phyloP scores from a whole-genome alignment of 306 rosid genomes.

The Ormosia semicastrata region DNA sequence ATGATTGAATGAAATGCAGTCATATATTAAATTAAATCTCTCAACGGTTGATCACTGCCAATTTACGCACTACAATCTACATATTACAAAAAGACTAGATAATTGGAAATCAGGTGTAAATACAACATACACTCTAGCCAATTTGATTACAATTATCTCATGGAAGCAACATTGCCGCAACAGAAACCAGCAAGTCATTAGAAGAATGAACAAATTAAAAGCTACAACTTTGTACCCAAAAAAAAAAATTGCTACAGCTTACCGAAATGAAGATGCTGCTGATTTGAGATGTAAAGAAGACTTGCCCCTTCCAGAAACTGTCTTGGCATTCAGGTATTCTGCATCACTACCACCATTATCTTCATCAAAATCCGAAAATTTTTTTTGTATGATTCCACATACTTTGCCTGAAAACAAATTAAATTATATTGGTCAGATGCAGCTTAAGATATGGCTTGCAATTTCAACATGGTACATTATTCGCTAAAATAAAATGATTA shows the following conservation, averaged over 20 bases:
- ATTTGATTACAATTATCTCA: neutral
- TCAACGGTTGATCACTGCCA: neutral
- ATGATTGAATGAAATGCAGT: neutral
- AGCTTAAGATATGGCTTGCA: neutral
- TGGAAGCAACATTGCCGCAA: neutral
- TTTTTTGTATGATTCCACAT: slow-evolving; percentile 82
- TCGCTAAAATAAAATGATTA: neutral
- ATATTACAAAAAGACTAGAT: neutral
- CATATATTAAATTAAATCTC: neutral
- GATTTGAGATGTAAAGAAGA: slow-evolving; percentile 54
- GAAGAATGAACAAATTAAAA: slow-evolving; percentile 21
- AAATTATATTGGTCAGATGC: neutral
- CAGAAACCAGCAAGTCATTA: neutral
- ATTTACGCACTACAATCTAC: neutral
- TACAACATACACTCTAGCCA: neutral
- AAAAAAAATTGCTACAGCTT: slow-evolving; percentile 24
- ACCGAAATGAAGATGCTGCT: slow-evolving; percentile 69
- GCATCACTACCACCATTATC: slow-evolving; percentile 52
- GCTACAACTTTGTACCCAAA: slow-evolving; percentile 9
- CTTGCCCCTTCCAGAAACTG: slow-evolving; percentile 42
- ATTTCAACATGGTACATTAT: neutral
- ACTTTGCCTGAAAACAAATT: slow-evolving; percentile 56
- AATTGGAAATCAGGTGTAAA: neutral
- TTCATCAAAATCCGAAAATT: slow-evolving; percentile 77
- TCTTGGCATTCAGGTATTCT: slow-evolving; percentile 45